Conservation (phyloP, 192 early-diverging fungal species). For the Mortierella hygrophila region DNA sequence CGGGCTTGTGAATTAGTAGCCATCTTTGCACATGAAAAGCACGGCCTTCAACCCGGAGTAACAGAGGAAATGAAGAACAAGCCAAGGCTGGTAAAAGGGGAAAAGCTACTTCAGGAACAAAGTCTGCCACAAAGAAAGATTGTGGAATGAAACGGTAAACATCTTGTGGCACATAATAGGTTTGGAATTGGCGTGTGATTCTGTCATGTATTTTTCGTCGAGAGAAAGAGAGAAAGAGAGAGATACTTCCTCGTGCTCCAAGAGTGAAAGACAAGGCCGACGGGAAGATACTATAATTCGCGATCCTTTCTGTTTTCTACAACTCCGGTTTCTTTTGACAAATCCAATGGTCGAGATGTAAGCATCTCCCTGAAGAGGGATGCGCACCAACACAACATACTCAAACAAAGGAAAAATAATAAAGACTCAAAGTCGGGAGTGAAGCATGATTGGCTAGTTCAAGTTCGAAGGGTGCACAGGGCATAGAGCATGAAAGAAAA, state of each 20-base stretch:
- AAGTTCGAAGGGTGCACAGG: background rate
- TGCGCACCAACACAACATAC: background rate
- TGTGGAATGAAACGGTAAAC: background rate
- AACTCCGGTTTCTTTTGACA: background rate
- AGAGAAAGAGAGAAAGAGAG: background rate
- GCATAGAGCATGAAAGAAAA: background rate
- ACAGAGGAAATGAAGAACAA: too few species aligned
- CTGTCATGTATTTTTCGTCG: background rate
- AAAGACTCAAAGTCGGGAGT: background rate
- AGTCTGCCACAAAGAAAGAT: background rate
- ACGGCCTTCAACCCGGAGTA: too few species aligned
- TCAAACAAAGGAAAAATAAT: background rate
- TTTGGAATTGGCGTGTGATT: background rate
- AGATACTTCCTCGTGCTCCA: background rate
- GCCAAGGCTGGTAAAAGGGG: too few species aligned
- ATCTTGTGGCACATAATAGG: background rate
- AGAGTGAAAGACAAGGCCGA: background rate
- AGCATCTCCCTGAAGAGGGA: background rate
- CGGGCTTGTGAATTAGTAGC: too few species aligned
- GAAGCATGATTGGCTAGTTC: background rate
- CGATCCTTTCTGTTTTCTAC: background rate
- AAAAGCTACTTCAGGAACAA: background rate
- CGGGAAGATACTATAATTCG: background rate
- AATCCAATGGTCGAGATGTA: background rate
- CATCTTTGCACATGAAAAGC: too few species aligned